phyloP scores from a whole-genome alignment of 2,329 filamentous ascomycete genomes.

The Microdochium paspali region DNA sequence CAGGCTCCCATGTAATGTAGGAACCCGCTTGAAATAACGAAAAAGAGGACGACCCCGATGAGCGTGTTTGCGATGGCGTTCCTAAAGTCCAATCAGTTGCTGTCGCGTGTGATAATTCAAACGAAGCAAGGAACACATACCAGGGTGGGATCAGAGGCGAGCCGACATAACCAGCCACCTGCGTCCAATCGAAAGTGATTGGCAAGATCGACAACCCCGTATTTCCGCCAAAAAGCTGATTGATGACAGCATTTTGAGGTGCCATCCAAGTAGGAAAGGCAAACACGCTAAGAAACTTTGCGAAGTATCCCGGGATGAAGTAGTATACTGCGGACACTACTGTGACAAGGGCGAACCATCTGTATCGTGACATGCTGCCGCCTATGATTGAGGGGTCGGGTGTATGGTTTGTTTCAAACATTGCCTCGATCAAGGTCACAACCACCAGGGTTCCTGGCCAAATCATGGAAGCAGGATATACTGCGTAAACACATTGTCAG shows the following conservation, averaged over 20 bases:
- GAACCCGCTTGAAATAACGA: slow-evolving; percentile 46
- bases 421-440: slow-evolving; percentile 59
- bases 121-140: slow-evolving; percentile 22
- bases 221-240: slow-evolving; percentile 63
- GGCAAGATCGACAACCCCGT: slow-evolving; percentile 60
- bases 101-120: background rate
- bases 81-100: slow-evolving; percentile 23
- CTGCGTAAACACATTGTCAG: slow-evolving; percentile 17
- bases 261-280: slow-evolving; percentile 65
- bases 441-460: slow-evolving; percentile 62
- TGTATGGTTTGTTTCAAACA: slow-evolving; percentile 52
- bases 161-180: slow-evolving; percentile 58
- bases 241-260: slow-evolving; percentile 57
- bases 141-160: slow-evolving; percentile 63
- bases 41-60: slow-evolving; percentile 57
- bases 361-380: slow-evolving; percentile 56
- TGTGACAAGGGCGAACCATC: slow-evolving; percentile 53
- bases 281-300: slow-evolving; percentile 60
- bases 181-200: slow-evolving; percentile 70
- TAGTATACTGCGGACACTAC: slow-evolving; percentile 53
- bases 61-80: slow-evolving; percentile 66
- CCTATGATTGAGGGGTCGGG: slow-evolving; percentile 45
- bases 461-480: slow-evolving; percentile 62
- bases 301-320: slow-evolving; percentile 61
- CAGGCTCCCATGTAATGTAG: slow-evolving; percentile 59